Evolutionary conservation across 2,329 filamentous ascomycete genomes (phyloP).

Genomic region (Nemania sp.): DNA sequence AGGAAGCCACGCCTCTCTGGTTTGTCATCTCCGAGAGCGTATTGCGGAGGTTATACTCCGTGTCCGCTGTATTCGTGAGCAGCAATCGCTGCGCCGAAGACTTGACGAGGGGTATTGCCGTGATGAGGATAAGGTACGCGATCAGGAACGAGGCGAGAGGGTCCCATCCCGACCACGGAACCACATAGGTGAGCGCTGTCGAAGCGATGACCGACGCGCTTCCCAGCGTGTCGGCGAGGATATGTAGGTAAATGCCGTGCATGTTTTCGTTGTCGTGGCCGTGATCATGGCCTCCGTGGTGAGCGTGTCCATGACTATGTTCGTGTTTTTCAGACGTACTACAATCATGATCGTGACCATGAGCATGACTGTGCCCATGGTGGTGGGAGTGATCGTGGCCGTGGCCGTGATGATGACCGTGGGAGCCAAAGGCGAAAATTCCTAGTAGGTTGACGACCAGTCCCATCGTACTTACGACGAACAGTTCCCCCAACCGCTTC

Average conservation of each 20-base stretch:
- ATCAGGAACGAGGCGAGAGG: slow-evolving; percentile 94
- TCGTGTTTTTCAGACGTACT: slow-evolving; percentile 41
- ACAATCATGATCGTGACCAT: slow-evolving; percentile 52
- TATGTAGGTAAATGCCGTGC: slow-evolving; percentile 95
- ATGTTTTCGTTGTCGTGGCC: slow-evolving; percentile 96
- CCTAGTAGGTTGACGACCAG: slow-evolving; percentile 92
- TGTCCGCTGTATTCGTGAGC: slow-evolving; percentile 83
- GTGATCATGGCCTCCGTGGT: slow-evolving; percentile 52
- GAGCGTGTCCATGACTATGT: slow-evolving; percentile 51
- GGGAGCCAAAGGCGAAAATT: slow-evolving; percentile 83
- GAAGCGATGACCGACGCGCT: slow-evolving; percentile 95
- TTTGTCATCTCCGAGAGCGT: slow-evolving; percentile 85
- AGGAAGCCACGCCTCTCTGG: slow-evolving; percentile 85
- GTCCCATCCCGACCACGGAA: slow-evolving; percentile 94
- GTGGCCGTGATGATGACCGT: slow-evolving; percentile 68
- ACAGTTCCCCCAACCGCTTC: slow-evolving; percentile 84
- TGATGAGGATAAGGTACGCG: slow-evolving; percentile 91
- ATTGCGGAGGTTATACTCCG: slow-evolving; percentile 89
- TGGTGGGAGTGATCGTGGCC: slow-evolving; percentile 40
- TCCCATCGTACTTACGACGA: slow-evolving; percentile 88
- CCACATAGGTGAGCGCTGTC: slow-evolving; percentile 86
- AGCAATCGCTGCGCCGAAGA: slow-evolving; percentile 86
- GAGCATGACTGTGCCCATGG: slow-evolving; percentile 50
- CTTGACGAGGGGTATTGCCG: slow-evolving; percentile 86
- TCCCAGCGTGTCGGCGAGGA: slow-evolving; percentile 93